phyloP scores from a whole-genome alignment of 2,329 filamentous ascomycete genomes.

The Aspergillaceae sp. region DNA sequence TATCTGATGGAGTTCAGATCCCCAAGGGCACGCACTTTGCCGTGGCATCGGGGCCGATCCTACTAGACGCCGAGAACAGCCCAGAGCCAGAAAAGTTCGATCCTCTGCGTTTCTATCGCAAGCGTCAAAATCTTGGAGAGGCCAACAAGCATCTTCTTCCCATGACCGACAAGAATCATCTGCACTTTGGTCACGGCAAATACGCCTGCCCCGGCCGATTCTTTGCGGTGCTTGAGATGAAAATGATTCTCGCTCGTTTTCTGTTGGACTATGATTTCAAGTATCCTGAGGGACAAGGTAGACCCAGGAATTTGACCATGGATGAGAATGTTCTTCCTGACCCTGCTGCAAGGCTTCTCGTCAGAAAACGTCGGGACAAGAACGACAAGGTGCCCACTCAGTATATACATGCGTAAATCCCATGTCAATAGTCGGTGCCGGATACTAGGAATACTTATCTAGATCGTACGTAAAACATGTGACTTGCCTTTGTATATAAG shows the following conservation, averaged over 20 bases:
- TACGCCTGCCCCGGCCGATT: slow-evolving; percentile 24
- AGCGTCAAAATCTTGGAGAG: neutral
- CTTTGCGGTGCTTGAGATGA: slow-evolving; percentile 20
- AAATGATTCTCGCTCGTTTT: slow-evolving; percentile 18
- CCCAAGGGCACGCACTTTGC: slow-evolving; percentile 6
- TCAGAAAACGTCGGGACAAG: neutral
- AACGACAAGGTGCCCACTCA: neutral
- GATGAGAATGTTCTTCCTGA: neutral
- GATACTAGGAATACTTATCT: neutral
- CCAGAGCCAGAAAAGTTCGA: slow-evolving; percentile 14
- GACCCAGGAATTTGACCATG: slow-evolving; percentile 4
- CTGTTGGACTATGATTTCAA: slow-evolving; percentile 20
- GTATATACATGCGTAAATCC: neutral
- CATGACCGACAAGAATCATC: slow-evolving; percentile 1
- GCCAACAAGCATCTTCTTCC: neutral
- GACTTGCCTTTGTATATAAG: neutral
- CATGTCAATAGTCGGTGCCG: neutral
- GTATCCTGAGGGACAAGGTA: slow-evolving; percentile 3
- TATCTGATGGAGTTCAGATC: slow-evolving; percentile 4
- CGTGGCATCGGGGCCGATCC: slow-evolving; percentile 3
- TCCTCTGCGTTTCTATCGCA: slow-evolving; percentile 11
- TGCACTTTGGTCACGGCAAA: slow-evolving; percentile 21
- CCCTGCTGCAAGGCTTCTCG: neutral
- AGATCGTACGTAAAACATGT: neutral
- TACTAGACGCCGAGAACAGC: slow-evolving; percentile 8